phyloP scores from a whole-genome alignment of 108 stramenopile genomes.

The Nannochloropsis gaditana region DNA sequence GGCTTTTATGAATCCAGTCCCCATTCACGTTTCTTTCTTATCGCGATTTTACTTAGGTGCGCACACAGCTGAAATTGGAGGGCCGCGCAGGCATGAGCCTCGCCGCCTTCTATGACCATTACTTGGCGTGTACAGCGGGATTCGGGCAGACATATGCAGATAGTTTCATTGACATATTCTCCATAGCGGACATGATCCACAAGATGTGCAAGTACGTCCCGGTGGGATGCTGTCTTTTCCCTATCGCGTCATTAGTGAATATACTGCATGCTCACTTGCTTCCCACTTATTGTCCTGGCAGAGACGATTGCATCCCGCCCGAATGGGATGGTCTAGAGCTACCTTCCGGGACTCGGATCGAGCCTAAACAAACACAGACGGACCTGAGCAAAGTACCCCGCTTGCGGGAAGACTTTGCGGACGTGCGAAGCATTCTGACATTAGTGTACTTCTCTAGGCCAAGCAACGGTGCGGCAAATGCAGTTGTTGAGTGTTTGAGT shows the following conservation, averaged over 20 bases:
- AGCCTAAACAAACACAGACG: not conserved
- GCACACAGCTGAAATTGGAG: not conserved
- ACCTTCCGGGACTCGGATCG: conserved; percentile 1
- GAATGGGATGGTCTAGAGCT: conserved; percentile 19
- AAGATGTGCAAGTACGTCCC: not conserved
- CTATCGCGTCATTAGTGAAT: not conserved
- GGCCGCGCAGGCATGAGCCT: not conserved
- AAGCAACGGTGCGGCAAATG: not conserved
- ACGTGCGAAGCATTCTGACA: not conserved
- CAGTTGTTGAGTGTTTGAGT: too few relatives aligned
- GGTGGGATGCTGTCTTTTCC: not conserved
- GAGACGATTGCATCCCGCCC: not conserved
- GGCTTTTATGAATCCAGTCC: too few relatives aligned
- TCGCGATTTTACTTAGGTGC: not conserved
- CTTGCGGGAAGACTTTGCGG: not conserved
- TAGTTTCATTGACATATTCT: conserved; percentile 20
- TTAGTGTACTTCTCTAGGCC: not conserved
- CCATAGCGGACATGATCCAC: conserved; percentile 13
- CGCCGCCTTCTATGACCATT: conserved; percentile 8
- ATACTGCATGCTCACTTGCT: not conserved
- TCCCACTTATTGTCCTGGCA: not conserved
- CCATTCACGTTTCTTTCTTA: too few relatives aligned
- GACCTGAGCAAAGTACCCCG: not conserved
- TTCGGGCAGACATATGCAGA: not conserved
- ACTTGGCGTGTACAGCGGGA: not conserved